Percentiles rank a stretch among this genome's conserved stretches.
Conservation (phyloP, 306 rosid genomes). For the Begonia masoniana region DNA sequence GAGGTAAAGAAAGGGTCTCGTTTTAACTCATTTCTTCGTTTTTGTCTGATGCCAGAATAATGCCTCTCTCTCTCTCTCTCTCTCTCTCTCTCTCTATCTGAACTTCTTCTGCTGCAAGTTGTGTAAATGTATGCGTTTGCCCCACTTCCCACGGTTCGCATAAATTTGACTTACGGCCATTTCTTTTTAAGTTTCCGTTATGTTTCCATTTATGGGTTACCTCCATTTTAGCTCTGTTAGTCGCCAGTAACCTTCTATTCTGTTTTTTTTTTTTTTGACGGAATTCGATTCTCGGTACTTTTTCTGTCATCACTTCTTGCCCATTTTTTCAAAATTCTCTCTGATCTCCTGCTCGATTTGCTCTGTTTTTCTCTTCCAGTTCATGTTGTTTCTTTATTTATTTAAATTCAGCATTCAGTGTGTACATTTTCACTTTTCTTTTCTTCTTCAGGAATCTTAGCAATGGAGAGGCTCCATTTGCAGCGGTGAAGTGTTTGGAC, state of each 20-base stretch:
- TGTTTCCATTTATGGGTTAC: conserved; percentile 2
- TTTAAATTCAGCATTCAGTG: background rate
- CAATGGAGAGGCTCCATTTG: conserved; percentile 20
- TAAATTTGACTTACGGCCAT: too few species aligned
- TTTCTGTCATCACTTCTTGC: background rate
- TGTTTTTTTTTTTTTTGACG: background rate
- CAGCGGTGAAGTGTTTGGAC: conserved; percentile 19
- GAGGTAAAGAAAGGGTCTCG: background rate
- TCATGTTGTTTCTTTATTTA: conserved; percentile 4
- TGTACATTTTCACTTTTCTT: conserved; percentile 14
- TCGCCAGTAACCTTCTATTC: background rate
- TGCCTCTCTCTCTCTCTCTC: conserved; percentile 2
- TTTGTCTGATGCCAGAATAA: background rate
- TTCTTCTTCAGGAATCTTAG: conserved; percentile 16
- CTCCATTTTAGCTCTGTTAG: conserved; percentile 5
- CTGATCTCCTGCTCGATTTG: background rate
- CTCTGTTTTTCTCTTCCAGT: background rate
- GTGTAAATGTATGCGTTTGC: conserved; percentile 9
- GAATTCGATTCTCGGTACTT: conserved; percentile 1
- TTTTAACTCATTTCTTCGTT: background rate
- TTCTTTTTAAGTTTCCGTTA: conserved; percentile 1
- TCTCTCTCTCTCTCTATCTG: background rate
- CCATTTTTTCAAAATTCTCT: background rate
- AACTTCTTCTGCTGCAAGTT: conserved; percentile 5
- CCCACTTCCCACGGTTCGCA: conserved; percentile 8